Conservation (phyloP, 441 rosid genomes). For the Mallotus repandus region DNA sequence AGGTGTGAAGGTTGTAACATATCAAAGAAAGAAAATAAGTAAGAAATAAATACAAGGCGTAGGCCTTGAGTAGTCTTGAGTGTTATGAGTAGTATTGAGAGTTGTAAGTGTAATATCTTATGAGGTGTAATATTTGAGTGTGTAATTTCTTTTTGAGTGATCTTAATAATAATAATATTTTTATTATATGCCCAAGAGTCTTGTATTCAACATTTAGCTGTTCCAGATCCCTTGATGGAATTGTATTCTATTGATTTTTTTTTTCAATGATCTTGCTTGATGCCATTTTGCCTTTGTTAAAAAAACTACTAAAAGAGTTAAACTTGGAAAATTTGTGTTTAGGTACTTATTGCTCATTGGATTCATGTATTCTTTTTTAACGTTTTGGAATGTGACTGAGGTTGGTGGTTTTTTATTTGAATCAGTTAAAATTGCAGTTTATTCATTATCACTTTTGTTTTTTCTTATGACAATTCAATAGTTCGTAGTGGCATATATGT, state of each 20-base stretch:
- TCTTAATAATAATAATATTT: too few species aligned
- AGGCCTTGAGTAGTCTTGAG: too few species aligned
- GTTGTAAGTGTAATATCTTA: too few species aligned
- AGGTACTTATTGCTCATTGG: slow-evolving; percentile 4
- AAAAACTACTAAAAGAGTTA: too few species aligned
- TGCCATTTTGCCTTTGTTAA: too few species aligned
- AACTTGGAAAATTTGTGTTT: neutral
- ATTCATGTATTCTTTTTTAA: neutral
- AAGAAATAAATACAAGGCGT: too few species aligned
- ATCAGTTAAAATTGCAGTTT: neutral
- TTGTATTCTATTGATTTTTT: neutral
- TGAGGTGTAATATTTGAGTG: too few species aligned
- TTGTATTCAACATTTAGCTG: neutral
- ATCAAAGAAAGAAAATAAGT: too few species aligned
- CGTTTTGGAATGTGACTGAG: neutral
- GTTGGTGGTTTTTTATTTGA: slow-evolving; percentile 5
- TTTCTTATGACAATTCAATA: slow-evolving; percentile 33
- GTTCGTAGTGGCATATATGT: slow-evolving; percentile 29
- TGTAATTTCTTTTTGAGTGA: too few species aligned
- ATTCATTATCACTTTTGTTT: neutral
- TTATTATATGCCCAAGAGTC: too few species aligned
- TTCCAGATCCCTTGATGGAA: slow-evolving; percentile 25
- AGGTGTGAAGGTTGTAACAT: too few species aligned
- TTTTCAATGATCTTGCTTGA: slow-evolving; percentile 5
- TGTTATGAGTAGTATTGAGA: too few species aligned